phyloP scores from a whole-genome alignment of 202 grass and related monocot genomes.

The Schoenoplectus triqueter region DNA sequence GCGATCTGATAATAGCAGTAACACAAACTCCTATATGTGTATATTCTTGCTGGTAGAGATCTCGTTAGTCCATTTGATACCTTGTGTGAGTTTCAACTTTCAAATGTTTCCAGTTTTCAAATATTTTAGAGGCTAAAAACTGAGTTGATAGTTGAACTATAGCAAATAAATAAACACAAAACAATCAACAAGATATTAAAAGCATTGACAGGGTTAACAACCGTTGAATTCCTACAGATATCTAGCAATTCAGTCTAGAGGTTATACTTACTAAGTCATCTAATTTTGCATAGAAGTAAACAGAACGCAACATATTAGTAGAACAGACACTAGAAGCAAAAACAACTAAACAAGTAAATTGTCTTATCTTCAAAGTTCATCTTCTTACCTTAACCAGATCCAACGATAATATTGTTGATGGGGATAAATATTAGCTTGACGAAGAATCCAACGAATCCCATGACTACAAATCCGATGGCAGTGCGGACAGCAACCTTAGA shows the following conservation, averaged over 20 bases:
- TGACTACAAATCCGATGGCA: constrained; percentile 89
- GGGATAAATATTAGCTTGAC: constrained; percentile 98
- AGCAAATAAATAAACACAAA: constrained; percentile 10
- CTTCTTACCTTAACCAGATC: constrained; percentile 65
- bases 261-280: not conserved
- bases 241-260: not conserved
- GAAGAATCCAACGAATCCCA: constrained; percentile 95
- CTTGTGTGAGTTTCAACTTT: not conserved
- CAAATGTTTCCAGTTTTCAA: not conserved
- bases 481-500: constrained; percentile 81
- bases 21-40: not conserved
- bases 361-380: not conserved
- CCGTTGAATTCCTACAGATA: not conserved
- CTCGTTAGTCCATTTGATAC: not conserved
- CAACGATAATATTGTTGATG: constrained; percentile 99
- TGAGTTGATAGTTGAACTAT: not conserved
- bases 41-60: not conserved
- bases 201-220: not conserved
- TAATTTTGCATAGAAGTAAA: not conserved
- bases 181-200: not conserved
- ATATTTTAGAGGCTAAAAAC: not conserved
- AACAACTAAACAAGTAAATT: not conserved
- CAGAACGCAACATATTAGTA: not conserved
- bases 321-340: constrained; percentile 1
- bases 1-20: not conserved